Conservation (phyloP, 371 early-diverging fungal genomes). For the Apophysomyces ossiformis region DNA sequence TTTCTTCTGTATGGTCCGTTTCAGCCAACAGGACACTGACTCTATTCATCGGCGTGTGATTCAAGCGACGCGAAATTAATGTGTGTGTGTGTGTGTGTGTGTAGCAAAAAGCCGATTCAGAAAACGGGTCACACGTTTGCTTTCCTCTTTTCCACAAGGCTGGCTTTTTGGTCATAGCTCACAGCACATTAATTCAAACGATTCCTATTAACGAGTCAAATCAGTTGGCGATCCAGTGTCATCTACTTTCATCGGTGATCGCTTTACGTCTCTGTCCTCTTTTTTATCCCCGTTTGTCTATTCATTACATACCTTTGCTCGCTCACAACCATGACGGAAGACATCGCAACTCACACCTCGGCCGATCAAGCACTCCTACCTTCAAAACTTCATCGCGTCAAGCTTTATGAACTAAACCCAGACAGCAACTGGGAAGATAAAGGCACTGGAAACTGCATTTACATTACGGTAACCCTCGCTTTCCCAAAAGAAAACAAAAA, state of each 20-base stretch:
- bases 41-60: no score
- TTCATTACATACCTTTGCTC: slow-evolving; percentile 6
- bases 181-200: neutral
- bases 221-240: slow-evolving; percentile 4
- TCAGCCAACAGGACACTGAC: no score
- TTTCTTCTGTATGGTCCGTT: no score
- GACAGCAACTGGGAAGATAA: slow-evolving; percentile 79
- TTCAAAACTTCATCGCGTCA: slow-evolving; percentile 59
- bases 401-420: slow-evolving; percentile 75
- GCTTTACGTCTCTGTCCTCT: neutral
- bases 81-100: no score
- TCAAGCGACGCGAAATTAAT: no score
- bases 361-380: slow-evolving; percentile 9
- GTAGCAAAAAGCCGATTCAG: neutral
- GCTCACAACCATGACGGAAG: slow-evolving; percentile 10
- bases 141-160: neutral
- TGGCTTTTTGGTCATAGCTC: neutral
- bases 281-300: slow-evolving; percentile 1
- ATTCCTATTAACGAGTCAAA: neutral
- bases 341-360: slow-evolving; percentile 10
- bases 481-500: neutral
- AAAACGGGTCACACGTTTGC: slow-evolving; percentile 6
- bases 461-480: slow-evolving; percentile 45
- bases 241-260: slow-evolving; percentile 10
- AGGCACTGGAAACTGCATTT: slow-evolving; percentile 79